These are phyloP conservation scores for Hordeum vulgare DNA, from an alignment of 176 grass and related monocot genomes.

Conservation along the genomic window DNA sequence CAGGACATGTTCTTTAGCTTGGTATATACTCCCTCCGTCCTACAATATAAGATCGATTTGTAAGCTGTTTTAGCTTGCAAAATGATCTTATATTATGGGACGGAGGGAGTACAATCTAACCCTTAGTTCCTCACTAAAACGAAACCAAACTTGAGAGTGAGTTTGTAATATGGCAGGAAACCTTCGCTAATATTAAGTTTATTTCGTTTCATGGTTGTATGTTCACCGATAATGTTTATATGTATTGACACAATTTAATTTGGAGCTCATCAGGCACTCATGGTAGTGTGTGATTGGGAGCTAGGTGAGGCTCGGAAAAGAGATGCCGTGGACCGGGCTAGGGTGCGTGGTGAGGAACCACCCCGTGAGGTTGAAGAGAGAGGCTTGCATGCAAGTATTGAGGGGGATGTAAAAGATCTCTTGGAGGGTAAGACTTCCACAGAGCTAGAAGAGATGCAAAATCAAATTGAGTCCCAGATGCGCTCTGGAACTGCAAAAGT, in stretches of 20 bases:
- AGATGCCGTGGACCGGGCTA: slow-evolving; percentile 92
- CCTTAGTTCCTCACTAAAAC: slow-evolving; percentile 1
- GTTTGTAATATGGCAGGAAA: background rate
- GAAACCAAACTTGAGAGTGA: background rate
- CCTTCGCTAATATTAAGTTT: background rate
- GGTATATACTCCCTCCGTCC: too few species aligned
- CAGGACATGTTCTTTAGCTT: slow-evolving; percentile 8
- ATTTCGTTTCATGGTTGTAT: background rate
- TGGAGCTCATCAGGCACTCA: slow-evolving; percentile 60
- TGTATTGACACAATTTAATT: background rate
- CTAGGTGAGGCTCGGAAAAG: slow-evolving; percentile 75
- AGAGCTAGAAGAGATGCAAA: slow-evolving; percentile 84
- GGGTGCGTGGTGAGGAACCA: slow-evolving; percentile 94
- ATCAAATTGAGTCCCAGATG: slow-evolving; percentile 92
- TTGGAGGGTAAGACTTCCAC: slow-evolving; percentile 72
- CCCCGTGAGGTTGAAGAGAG: slow-evolving; percentile 90
- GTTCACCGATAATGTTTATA: slow-evolving; percentile 10
- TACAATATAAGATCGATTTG: too few species aligned
- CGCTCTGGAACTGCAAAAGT: slow-evolving; percentile 92
- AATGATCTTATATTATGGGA: too few species aligned
- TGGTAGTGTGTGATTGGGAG: slow-evolving; percentile 91
- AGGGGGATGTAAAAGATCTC: slow-evolving; percentile 82
- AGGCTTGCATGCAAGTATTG: slow-evolving; percentile 89
- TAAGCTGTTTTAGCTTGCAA: too few species aligned
- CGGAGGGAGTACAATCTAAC: background rate